Percentiles rank a stretch among this genome's conserved stretches.
Conservation (phyloP, 805 yeast genomes). For the Scheffersomyces lignosus region DNA sequence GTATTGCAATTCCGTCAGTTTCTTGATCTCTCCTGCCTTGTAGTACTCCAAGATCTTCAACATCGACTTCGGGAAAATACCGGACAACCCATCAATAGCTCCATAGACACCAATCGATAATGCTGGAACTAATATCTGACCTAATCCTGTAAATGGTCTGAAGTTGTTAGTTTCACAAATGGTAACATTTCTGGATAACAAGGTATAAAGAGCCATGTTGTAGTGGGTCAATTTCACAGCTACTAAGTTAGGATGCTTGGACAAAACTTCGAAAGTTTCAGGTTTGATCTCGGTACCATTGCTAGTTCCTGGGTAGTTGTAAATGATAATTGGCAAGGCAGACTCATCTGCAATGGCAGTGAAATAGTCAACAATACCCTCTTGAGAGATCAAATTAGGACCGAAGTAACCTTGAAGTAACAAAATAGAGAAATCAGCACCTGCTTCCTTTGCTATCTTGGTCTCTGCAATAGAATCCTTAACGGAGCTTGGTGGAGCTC, state of each 20-base stretch:
- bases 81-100: slow-evolving; percentile 26
- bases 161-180: slow-evolving; percentile 15
- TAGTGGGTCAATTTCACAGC: slow-evolving; percentile 32
- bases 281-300: slow-evolving; percentile 28
- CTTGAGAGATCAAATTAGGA: slow-evolving; percentile 27
- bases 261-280: slow-evolving; percentile 22
- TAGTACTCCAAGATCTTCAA: slow-evolving; percentile 14
- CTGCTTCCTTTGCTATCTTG: slow-evolving; percentile 24
- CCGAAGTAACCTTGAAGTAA: slow-evolving; percentile 39
- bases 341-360: slow-evolving; percentile 28
- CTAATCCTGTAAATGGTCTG: slow-evolving; percentile 25
- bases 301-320: slow-evolving; percentile 36
- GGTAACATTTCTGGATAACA: slow-evolving; percentile 17
- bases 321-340: slow-evolving; percentile 34
- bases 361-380: slow-evolving; percentile 32
- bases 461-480: slow-evolving; percentile 28
- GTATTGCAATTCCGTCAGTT: slow-evolving; percentile 20
- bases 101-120: slow-evolving; percentile 21
- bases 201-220: slow-evolving; percentile 19
- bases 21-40: slow-evolving; percentile 12
- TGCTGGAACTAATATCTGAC: slow-evolving; percentile 25
- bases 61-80: slow-evolving; percentile 22
- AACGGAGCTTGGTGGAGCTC: slow-evolving; percentile 26
- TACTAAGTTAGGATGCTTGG: slow-evolving; percentile 35
- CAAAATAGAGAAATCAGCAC: slow-evolving; percentile 34